phyloP scores from a whole-genome alignment of 305 asterid species.

The Withania somnifera region DNA sequence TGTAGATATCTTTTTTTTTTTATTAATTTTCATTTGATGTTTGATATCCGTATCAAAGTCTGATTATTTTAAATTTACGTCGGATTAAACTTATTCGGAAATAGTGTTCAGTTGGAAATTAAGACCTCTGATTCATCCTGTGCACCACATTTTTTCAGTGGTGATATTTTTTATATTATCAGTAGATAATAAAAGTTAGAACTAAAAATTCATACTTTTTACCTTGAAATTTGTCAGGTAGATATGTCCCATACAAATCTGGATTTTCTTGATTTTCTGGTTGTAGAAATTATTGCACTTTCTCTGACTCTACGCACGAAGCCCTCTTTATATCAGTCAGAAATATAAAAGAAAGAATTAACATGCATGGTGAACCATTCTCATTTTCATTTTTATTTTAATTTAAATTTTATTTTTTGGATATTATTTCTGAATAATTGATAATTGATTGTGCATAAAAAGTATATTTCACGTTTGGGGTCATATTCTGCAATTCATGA shows the following conservation, averaged over 20 bases:
- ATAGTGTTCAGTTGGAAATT: no score
- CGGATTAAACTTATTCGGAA: no score
- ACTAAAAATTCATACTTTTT: no score
- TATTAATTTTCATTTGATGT: no score
- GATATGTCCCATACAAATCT: neutral
- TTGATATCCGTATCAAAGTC: no score
- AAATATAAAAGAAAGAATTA: neutral
- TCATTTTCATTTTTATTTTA: neutral
- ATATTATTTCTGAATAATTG: neutral
- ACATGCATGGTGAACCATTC: neutral
- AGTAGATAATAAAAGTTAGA: no score
- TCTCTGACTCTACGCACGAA: neutral
- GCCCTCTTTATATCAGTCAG: neutral
- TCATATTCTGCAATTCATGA: neutral
- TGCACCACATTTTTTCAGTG: no score
- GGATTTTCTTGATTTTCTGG: neutral
- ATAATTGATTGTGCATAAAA: neutral
- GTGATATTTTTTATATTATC: no score
- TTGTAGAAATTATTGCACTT: conserved; percentile 1
- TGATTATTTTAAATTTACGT: no score
- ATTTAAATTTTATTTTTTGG: neutral
- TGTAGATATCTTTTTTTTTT: no score
- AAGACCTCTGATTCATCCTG: no score
- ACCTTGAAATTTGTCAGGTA: neutral
- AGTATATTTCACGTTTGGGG: neutral